Base-by-base conservation (phyloP, 306 rosid genomes). In the Castanopsis chinensis region DNA sequence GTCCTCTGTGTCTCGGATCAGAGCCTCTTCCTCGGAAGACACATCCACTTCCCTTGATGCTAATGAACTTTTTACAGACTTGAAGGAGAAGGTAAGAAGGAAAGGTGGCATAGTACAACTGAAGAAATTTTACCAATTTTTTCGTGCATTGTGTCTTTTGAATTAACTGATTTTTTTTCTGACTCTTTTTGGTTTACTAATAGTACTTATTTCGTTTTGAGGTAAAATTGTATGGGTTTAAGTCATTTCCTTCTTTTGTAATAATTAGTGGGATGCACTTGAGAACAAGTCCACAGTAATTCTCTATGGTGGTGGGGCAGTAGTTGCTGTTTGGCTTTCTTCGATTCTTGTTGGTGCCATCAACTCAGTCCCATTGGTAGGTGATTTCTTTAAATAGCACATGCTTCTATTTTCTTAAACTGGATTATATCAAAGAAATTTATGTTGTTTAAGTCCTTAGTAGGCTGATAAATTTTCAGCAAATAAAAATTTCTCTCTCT, bases 291-390 rank as follows among this genome's bases (percentile, higher is more conserved):
- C 98, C 64, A 96, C 99, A 1, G 97, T 96, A 55, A 77, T 96
- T 83, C 55, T 96, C 32, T 96, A 93, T 76, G 99, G 99, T 45
- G 99, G 99, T 49, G 99, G 99, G 19, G 98, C 96, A 28, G 52
- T 90, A 19, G 93, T 96, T 51, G 88, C 90, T 37, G 90, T 96
- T 68, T 96, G 99, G 99, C 87, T 96, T 71, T 96, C 99, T 75
- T 89, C 99, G 10, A 91, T 78, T 67, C 41, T 96, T 68, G 97
- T 96, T 53, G 79, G 92, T 69, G 99, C 99, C 78, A 61, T 96
- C 89, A 96, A 96, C 87, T 91, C 99, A 17, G 96, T 96, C 73
- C 99, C 99, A 69, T 84, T 96, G 92, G 99, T 96, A 88, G 83
- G 82, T 63, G 68, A 43, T 73, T 74, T 74, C 20, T 41, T 68